These are phyloP conservation scores for Hawksworthiomyces lignivorus DNA, from an alignment of 2,329 filamentous ascomycete genomes.

Conservation along the genomic window DNA sequence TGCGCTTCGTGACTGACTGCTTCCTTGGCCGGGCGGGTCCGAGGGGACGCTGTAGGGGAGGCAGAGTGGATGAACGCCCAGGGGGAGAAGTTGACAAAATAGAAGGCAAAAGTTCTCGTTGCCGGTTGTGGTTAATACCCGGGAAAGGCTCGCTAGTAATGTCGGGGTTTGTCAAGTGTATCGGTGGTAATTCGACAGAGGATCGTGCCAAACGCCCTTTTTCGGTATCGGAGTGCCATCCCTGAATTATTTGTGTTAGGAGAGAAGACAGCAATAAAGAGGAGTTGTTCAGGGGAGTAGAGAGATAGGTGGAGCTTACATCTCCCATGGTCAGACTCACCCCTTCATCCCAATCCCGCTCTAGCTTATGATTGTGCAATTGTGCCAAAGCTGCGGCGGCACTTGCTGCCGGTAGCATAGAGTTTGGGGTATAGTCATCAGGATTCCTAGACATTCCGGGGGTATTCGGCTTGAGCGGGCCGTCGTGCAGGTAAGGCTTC, in stretches of 20 bases:
- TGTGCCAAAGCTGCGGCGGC: constrained; percentile 84
- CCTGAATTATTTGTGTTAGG: constrained; percentile 37
- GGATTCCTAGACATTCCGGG: constrained; percentile 61
- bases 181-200: constrained; percentile 65
- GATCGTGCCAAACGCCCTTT: constrained; percentile 55
- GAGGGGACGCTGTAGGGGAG: constrained; percentile 68
- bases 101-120: constrained; percentile 72
- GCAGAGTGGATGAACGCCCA: constrained; percentile 79
- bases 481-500: constrained; percentile 51
- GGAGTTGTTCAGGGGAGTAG: too few species aligned
- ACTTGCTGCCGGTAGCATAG: constrained; percentile 59
- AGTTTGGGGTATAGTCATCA: constrained; percentile 61
- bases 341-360: constrained; percentile 70
- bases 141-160: constrained; percentile 70
- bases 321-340: constrained; percentile 31
- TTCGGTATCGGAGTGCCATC: constrained; percentile 65
- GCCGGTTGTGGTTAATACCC: constrained; percentile 50
- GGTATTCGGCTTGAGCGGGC: constrained; percentile 57
- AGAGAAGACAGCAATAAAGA: neutral
- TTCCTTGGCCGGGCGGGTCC: constrained; percentile 71
- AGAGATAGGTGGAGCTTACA: constrained; percentile 11
- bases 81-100: constrained; percentile 76
- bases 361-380: constrained; percentile 67
- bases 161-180: constrained; percentile 49
- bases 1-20: constrained; percentile 75